Evolutionary conservation across 176 grass and related monocot species (phyloP), one percentile per base, ranked within the genome.

Genomic region (Dactylis glomerata): DNA sequence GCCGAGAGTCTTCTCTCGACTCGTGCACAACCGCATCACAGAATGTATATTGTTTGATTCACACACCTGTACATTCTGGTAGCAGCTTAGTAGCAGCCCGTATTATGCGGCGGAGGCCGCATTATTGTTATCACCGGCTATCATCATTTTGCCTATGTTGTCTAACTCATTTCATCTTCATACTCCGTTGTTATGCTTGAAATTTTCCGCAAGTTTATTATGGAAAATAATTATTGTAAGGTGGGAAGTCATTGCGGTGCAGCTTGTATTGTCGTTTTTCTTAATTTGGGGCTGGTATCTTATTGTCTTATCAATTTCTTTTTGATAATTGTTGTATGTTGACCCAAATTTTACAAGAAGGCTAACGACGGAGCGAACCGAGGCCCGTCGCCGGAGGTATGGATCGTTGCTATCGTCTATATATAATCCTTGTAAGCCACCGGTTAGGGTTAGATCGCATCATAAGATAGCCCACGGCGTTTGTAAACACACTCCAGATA

Each of bases 11-110:
- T 75, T 34, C 75, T 59, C 37, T 27, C 2, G 52, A 80, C 57
- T 13, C 11, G 71, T 68, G 84, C 84, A 84, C 75, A 62, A 75
- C 81, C 20, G 68, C 84, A 13, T 81, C 84, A 68, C 74, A 83
- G 80, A 87, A 66, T 87, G 89, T 90, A 90, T 87, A 87, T 90
- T 83, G 84, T 59, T 78, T 57, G 27, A n/a, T n/a, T n/a, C 31
- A 19, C 89, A 90, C 74, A 50, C 73, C 86, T 78, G 66, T 87
- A 80, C 38, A 83, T n/a, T n/a, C 50, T 40, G 66, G n/a, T n/a
- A n/a, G n/a, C n/a, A n/a, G n/a, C n/a, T n/a, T n/a, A n/a, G 38
- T 87, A 68, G 84, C 84, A 75, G 84, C 89, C 81, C 80, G 46
- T 50, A 80, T 40, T 42, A 24, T 19, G 66, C 11, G 16, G 45